Evolutionary conservation across 2,329 filamentous ascomycete species (phyloP).

Genomic region (Alternaria ventricosa): DNA sequence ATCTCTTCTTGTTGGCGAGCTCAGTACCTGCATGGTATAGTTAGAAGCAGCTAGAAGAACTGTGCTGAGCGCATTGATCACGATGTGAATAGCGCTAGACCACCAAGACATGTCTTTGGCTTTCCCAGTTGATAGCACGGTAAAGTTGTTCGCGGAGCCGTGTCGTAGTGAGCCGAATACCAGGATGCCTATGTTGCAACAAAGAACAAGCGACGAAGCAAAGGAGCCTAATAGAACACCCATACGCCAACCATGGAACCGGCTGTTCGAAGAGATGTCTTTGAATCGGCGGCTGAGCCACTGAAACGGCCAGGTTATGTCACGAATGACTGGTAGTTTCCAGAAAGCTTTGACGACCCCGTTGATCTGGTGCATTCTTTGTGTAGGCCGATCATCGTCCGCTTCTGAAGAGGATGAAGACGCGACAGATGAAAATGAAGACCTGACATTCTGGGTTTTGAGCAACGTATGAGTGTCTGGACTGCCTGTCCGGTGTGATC

Average conservation of each 20-base stretch:
- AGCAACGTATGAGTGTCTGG: not conserved
- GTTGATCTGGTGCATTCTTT: not conserved
- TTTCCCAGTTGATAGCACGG: not conserved
- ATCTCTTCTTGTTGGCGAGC: slow-evolving; percentile 31
- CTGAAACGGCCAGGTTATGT: not conserved
- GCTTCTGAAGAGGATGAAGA: not conserved
- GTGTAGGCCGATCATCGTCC: not conserved
- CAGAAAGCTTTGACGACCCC: not conserved
- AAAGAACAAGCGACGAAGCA: not conserved
- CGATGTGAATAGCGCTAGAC: slow-evolving; percentile 48
- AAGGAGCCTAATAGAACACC: not conserved
- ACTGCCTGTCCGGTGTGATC: not conserved
- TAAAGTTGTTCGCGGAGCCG: not conserved
- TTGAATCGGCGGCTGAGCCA: not conserved
- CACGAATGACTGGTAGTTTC: not conserved
- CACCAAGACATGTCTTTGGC: not conserved
- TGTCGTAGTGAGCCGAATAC: not conserved
- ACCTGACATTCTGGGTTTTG: not conserved
- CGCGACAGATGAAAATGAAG: not conserved
- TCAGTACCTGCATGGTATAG: slow-evolving; percentile 37
- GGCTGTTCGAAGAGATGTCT: not conserved
- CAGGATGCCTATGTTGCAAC: not conserved
- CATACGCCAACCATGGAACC: not conserved
- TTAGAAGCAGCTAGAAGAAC: slow-evolving; percentile 29
- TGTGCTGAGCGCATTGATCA: slow-evolving; percentile 56